Evolutionary conservation across 306 rosid species (phyloP).

Genomic region (Cercis canadensis): DNA sequence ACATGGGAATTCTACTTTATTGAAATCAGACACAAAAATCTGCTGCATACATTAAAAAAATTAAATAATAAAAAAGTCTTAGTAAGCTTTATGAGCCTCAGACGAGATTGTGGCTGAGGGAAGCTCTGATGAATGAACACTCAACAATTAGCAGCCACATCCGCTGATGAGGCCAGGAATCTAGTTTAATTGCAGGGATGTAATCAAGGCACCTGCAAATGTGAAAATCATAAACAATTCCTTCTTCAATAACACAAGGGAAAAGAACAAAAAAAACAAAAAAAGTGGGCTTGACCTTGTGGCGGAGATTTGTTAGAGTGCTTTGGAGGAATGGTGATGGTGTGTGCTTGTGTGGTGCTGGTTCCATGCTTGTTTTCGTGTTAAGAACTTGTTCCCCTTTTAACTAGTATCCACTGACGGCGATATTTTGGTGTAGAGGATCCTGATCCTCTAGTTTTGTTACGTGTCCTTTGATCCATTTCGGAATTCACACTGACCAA

Average conservation of each 20-base stretch:
- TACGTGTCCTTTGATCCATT: constrained; percentile 1
- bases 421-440: background rate
- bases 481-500: constrained; percentile 20
- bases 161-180: constrained; percentile 36
- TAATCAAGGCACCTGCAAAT: constrained; percentile 19
- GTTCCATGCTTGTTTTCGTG: constrained; percentile 26
- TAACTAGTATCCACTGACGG: constrained; percentile 8
- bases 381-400: too few relatives aligned
- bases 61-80: constrained; percentile 12
- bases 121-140: constrained; percentile 29
- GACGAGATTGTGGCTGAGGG: constrained; percentile 67
- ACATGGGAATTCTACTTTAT: constrained; percentile 37
- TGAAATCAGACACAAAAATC: constrained; percentile 37
- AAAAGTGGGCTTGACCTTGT: constrained; percentile 45
- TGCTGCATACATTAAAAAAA: constrained; percentile 2
- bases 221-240: constrained; percentile 24
- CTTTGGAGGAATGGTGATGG: constrained; percentile 19
- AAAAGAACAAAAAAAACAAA: background rate
- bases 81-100: constrained; percentile 36
- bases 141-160: constrained; percentile 32
- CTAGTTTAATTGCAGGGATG: constrained; percentile 17
- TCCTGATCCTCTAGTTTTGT: background rate
- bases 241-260: background rate
- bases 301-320: constrained; percentile 56
- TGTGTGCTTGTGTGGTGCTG: constrained; percentile 46